Evolutionary conservation across 2,329 filamentous ascomycete genomes (phyloP), one percentile per base, ranked within the genome.

Genomic region (Plectosphaerella sp.): DNA sequence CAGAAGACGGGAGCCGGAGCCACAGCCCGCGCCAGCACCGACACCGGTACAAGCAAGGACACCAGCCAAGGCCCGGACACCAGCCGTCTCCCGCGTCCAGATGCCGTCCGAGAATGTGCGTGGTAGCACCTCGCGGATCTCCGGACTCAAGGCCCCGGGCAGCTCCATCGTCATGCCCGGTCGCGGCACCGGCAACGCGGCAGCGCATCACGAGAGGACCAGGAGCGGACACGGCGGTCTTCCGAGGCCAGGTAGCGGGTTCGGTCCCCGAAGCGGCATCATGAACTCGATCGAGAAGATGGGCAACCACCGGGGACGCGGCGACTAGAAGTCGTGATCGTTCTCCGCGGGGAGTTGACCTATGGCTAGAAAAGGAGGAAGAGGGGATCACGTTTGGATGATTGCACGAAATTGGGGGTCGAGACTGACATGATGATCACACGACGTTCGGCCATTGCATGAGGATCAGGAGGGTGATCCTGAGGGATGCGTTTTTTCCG

Each of bases 271-370:
- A 61, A 89, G 87, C 63, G 84, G 87, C 52, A 87, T 94, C 63
- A 86, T 95, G 86, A 88, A 80, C 61, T 91, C 88, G 16, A 94
- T 95, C 66, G 90, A 95, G 75, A 84, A 86, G 70, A 95, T 95
- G 91, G 90, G 90, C 10, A 85, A 77, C 60, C 76, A 83, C 59
- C 67, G 78, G 14, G 72, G 75, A 9, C 71, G 76, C 42, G 72
- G 57, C 25, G 62, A 67, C 15, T 57, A 47, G 45, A 16, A 20
- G 28, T n/a, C 33, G 20, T 18, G 41, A 16, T 47, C 59, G 53
- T 35, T 22, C 22, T 22, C 18, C 9, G 8, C 5, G n/a, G n/a
- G 16, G 41, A 10, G 15, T 12, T 18, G 41, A 12, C 16, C 16
- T 16, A 22, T 28, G 41, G 22, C 22, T 22, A 5, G 5, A 22